These are phyloP conservation scores for Nemophila menziesii DNA, from an alignment of 257 asterid genomes.

Conservation along the genomic window DNA sequence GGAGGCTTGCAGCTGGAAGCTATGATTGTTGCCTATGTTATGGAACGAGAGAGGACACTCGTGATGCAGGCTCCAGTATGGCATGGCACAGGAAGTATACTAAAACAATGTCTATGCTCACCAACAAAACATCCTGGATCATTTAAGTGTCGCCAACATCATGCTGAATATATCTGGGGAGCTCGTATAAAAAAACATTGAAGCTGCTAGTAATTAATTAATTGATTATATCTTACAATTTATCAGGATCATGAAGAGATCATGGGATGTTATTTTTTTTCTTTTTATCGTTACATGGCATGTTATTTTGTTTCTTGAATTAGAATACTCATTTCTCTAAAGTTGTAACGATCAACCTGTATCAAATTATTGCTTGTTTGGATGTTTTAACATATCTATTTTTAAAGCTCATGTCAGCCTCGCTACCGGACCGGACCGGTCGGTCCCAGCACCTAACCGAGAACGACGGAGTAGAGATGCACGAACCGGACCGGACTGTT, in stretches of 20 bases:
- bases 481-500: no score
- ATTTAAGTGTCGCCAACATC: constrained; percentile 21
- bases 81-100: background rate
- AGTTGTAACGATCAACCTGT: no score
- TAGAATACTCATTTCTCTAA: no score
- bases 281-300: no score
- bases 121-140: constrained; percentile 21
- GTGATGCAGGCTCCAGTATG: background rate
- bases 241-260: no score
- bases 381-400: background rate
- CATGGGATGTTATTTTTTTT: no score
- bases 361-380: background rate
- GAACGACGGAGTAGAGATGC: no score
- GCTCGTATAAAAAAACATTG: background rate
- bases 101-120: constrained; percentile 15
- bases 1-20: background rate
- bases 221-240: no score
- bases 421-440: no score
- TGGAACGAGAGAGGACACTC: background rate
- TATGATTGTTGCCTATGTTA: background rate
- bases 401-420: background rate
- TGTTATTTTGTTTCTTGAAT: no score
- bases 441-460: no score
- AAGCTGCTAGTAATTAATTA: background rate
- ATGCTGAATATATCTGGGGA: constrained; percentile 11